These are phyloP conservation scores for Sordaria brevicollis DNA, from an alignment of 495 filamentous ascomycete genomes.

Conservation along the genomic window DNA sequence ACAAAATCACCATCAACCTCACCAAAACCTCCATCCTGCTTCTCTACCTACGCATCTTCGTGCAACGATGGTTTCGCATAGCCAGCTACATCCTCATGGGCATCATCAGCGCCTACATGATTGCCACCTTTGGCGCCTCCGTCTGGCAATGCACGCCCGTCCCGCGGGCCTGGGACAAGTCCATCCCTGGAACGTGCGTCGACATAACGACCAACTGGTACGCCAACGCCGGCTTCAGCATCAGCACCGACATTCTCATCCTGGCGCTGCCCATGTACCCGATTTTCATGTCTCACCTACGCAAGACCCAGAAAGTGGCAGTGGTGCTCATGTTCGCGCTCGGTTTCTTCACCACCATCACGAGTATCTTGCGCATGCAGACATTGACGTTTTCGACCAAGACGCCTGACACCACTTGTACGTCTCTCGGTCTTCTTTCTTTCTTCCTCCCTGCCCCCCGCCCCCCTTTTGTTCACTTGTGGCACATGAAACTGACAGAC, in stretches of 20 bases:
- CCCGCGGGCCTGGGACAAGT: constrained; percentile 18
- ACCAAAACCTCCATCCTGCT: constrained; percentile 22
- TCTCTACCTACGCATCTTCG: constrained; percentile 24
- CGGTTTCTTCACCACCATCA: constrained; percentile 19
- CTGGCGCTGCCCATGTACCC: constrained; percentile 25
- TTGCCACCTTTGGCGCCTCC: constrained; percentile 12
- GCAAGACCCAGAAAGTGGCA: constrained; percentile 21
- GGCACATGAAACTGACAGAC: not conserved
- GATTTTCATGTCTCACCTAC: constrained; percentile 22
- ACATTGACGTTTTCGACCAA: constrained; percentile 9
- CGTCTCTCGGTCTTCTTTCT: not conserved
- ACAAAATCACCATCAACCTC: constrained; percentile 22
- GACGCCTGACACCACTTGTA: constrained; percentile 14
- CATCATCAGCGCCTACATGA: constrained; percentile 16
- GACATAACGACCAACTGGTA: constrained; percentile 15
- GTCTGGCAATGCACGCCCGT: constrained; percentile 23
- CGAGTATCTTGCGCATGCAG: constrained; percentile 14
- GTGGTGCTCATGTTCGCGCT: constrained; percentile 28
- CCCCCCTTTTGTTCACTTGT: not conserved
- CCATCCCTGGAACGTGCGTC: constrained; percentile 20
- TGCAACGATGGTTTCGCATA: constrained; percentile 10
- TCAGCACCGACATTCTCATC: constrained; percentile 19
- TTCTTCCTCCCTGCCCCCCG: not conserved
- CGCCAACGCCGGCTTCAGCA: constrained; percentile 18
- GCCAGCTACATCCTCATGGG: constrained; percentile 12